These are phyloP conservation scores for Phascolomyces articulosus DNA, from an alignment of 371 early-diverging fungal species.

Conservation along the genomic window DNA sequence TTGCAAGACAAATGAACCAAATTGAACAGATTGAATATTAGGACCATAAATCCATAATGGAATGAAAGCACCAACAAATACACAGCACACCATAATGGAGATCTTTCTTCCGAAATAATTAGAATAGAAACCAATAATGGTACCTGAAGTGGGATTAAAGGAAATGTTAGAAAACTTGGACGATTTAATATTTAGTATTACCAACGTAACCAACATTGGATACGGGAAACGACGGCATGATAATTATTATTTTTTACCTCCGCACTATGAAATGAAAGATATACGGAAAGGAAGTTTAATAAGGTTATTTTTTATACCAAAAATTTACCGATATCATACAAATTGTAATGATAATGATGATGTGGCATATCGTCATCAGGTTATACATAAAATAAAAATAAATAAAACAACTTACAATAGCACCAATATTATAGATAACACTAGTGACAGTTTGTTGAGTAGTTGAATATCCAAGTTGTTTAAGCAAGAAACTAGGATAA, in stretches of 20 bases:
- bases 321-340: too few relatives aligned
- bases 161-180: neutral
- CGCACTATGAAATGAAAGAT: neutral
- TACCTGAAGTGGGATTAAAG: slow-evolving; percentile 1
- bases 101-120: slow-evolving; percentile 69
- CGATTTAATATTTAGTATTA: too few relatives aligned
- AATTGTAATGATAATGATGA: too few relatives aligned
- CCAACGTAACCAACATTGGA: too few relatives aligned
- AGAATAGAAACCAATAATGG: slow-evolving; percentile 60
- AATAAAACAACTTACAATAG: slow-evolving; percentile 41
- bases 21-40: slow-evolving; percentile 43
- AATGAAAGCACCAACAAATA: slow-evolving; percentile 64
- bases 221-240: neutral
- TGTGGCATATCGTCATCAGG: too few relatives aligned
- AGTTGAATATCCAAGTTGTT: slow-evolving; percentile 57
- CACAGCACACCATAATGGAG: slow-evolving; percentile 45
- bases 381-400: neutral
- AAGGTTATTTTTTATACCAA: too few relatives aligned
- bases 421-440: slow-evolving; percentile 66
- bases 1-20: slow-evolving; percentile 66
- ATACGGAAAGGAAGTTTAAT: neutral
- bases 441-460: slow-evolving; percentile 60
- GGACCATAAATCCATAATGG: slow-evolving; percentile 70
- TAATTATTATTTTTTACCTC: neutral
- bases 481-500: slow-evolving; percentile 68